phyloP scores from a whole-genome alignment of 768 basidiomycete species.

The Termitomyces heimii region DNA sequence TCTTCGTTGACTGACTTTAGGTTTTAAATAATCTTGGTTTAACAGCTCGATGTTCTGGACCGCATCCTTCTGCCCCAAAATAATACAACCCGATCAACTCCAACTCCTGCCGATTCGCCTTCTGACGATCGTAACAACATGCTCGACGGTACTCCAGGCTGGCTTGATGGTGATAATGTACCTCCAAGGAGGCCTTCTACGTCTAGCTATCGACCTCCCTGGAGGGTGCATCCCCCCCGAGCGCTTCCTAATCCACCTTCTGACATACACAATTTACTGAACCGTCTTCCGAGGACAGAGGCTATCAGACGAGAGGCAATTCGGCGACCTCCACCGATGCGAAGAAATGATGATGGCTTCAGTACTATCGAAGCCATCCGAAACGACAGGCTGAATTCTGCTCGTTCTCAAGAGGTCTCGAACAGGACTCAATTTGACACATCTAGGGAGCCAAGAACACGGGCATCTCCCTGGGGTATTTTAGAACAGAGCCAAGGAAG shows the following conservation, averaged over 20 bases:
- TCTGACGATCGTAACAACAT: background rate
- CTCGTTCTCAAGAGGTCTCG: conserved; percentile 26
- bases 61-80: background rate
- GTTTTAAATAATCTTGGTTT: background rate
- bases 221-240: conserved; percentile 3
- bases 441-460: conserved; percentile 2
- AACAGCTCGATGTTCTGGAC: background rate
- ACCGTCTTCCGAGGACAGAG: conserved; percentile 20
- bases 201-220: background rate
- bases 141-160: background rate
- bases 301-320: conserved; percentile 19
- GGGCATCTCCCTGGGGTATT: conserved; percentile 10
- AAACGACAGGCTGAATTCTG: conserved; percentile 19
- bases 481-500: conserved; percentile 5
- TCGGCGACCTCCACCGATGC: conserved; percentile 1
- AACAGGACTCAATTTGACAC: conserved; percentile 20
- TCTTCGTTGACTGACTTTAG: background rate
- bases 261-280: conserved; percentile 20
- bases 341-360: conserved; percentile 20
- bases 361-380: conserved; percentile 26
- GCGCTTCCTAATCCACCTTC: background rate
- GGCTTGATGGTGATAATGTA: background rate
- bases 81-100: background rate
- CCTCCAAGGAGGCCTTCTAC: background rate
- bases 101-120: background rate